Evolutionary conservation across 2,329 filamentous ascomycete genomes (phyloP).

Genomic region (Tolypocladium sp.): DNA sequence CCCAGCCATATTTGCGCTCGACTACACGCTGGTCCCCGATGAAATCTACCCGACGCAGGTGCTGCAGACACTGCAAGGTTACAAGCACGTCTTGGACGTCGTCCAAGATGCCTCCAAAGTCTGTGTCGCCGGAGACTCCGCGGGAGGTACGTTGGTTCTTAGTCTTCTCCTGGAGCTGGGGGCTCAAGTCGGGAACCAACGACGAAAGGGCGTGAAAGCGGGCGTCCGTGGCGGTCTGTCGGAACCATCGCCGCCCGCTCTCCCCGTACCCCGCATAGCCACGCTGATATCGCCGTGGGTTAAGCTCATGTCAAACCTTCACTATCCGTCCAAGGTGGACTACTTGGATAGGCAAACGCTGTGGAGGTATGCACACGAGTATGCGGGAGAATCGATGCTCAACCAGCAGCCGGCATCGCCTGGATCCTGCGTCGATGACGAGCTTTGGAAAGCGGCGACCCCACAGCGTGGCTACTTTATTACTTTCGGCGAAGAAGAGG

Average conservation of each 20-base stretch:
- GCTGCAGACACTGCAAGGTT: conserved; percentile 59
- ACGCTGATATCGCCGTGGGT: conserved; percentile 76
- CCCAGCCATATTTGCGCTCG: conserved; percentile 69
- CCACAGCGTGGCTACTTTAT: conserved; percentile 61
- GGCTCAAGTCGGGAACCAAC: conserved; percentile 13
- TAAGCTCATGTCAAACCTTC: conserved; percentile 58
- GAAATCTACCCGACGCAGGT: conserved; percentile 65
- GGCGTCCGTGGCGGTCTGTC: conserved; percentile 6
- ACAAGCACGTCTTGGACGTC: conserved; percentile 57
- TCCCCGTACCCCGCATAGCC: conserved; percentile 40
- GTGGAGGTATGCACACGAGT: conserved; percentile 61
- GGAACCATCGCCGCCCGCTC: conserved; percentile 7
- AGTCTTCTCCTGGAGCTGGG: conserved; percentile 63
- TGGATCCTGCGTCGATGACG: conserved; percentile 55
- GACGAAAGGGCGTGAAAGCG: conserved; percentile 8
- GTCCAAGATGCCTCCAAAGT: conserved; percentile 51
- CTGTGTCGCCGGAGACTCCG: conserved; percentile 70
- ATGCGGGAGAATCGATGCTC: conserved; percentile 37
- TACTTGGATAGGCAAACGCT: conserved; percentile 62
- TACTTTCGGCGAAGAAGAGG: conserved; percentile 67
- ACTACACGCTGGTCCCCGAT: conserved; percentile 74
- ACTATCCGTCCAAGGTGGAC: conserved; percentile 63
- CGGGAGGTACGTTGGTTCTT: conserved; percentile 65
- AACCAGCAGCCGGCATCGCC: conserved; percentile 45
- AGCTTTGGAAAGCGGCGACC: conserved; percentile 57